phyloP scores from a whole-genome alignment of 2,329 filamentous ascomycete species.

The Lizonia empirigonia region DNA sequence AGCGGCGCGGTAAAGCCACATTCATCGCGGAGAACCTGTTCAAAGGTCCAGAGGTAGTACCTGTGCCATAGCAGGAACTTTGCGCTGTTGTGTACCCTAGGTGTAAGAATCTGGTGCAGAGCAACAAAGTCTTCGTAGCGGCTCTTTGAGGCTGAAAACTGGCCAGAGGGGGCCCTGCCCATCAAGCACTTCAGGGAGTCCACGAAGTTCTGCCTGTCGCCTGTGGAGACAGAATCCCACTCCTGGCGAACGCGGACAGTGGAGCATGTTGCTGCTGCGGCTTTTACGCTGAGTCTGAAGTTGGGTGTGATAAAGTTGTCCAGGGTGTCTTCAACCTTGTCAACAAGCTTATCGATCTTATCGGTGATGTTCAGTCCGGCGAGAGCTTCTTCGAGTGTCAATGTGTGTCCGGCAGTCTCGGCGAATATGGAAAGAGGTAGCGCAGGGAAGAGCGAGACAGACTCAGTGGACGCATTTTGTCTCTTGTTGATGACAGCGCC shows the following conservation, averaged over 20 bases:
- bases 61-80: conserved; percentile 54
- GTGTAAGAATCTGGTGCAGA: conserved; percentile 41
- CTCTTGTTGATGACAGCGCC: conserved; percentile 10
- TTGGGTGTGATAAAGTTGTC: background rate
- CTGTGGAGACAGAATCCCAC: conserved; percentile 36
- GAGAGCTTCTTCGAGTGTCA: conserved; percentile 15
- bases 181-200: conserved; percentile 41
- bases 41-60: conserved; percentile 50
- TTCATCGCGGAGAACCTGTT: conserved; percentile 49
- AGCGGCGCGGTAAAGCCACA: conserved; percentile 50
- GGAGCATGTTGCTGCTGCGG: conserved; percentile 23
- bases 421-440: conserved; percentile 8
- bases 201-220: conserved; percentile 33
- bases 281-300: background rate
- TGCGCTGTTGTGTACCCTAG: conserved; percentile 39
- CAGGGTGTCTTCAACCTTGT: conserved; percentile 2
- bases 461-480: background rate
- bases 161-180: conserved; percentile 27
- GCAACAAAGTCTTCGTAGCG: conserved; percentile 44
- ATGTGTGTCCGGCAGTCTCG: conserved; percentile 9
- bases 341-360: conserved; percentile 5
- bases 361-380: conserved; percentile 12
- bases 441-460: conserved; percentile 7
- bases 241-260: conserved; percentile 38
- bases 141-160: conserved; percentile 33